Evolutionary conservation across 2,329 filamentous ascomycete species (phyloP).

Genomic region (Blastomyces gilchristii): DNA sequence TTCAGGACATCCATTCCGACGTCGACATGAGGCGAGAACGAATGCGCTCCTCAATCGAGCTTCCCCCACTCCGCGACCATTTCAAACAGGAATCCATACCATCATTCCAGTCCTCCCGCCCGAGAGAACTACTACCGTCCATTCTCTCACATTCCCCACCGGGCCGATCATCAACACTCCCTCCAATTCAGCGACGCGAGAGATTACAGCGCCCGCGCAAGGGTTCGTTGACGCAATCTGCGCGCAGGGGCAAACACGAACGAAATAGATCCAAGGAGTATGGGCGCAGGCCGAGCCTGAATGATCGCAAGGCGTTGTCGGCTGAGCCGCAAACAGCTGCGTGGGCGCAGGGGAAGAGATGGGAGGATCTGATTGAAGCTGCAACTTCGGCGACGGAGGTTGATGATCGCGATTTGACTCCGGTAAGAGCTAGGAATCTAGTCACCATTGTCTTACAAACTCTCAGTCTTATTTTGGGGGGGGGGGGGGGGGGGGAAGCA

Average conservation of each 20-base stretch:
- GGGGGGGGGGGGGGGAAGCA: too few relatives aligned
- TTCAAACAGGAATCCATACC: slow-evolving; percentile 66
- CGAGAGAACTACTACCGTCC: slow-evolving; percentile 69
- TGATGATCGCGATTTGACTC: slow-evolving; percentile 73
- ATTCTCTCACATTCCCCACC: slow-evolving; percentile 73
- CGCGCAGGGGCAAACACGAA: slow-evolving; percentile 66
- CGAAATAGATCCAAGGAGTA: slow-evolving; percentile 68
- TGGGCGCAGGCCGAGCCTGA: slow-evolving; percentile 60
- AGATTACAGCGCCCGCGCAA: slow-evolving; percentile 68
- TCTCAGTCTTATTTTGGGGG: slow-evolving; percentile 10
- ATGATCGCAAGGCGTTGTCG: slow-evolving; percentile 73
- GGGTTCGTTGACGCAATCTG: slow-evolving; percentile 65
- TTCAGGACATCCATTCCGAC: slow-evolving; percentile 62
- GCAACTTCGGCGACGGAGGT: slow-evolving; percentile 87
- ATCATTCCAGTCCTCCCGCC: slow-evolving; percentile 49
- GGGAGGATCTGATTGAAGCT: slow-evolving; percentile 93
- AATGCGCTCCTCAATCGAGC: slow-evolving; percentile 56
- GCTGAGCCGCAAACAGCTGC: slow-evolving; percentile 71
- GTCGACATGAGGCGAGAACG: slow-evolving; percentile 54
- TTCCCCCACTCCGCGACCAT: slow-evolving; percentile 58
- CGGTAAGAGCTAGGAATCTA: slow-evolving; percentile 48
- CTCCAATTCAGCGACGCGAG: slow-evolving; percentile 65
- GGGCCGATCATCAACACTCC: slow-evolving; percentile 76
- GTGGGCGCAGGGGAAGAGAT: slow-evolving; percentile 68
- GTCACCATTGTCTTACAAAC: slow-evolving; percentile 14